Conservation (phyloP, 2,329 filamentous ascomycete genomes). For the Hypoxylon sp. region DNA sequence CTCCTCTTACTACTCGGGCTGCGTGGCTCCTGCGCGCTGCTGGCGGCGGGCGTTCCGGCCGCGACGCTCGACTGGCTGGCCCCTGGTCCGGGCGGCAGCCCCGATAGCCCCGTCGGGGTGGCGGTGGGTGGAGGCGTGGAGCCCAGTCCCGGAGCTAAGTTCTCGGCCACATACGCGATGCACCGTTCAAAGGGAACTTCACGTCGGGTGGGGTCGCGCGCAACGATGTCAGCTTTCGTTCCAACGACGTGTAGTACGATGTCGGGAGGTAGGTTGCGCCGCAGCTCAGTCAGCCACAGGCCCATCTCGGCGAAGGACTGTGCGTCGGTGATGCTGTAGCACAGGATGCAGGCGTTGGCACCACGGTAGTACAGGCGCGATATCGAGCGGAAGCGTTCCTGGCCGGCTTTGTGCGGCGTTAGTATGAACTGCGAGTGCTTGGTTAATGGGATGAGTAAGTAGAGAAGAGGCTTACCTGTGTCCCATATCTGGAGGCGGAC, state of each 20-base stretch:
- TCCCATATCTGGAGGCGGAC: constrained; percentile 98
- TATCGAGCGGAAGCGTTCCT: constrained; percentile 95
- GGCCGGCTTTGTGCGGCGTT: constrained; percentile 70
- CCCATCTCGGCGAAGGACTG: constrained; percentile 92
- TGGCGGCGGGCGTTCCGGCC: constrained; percentile 53
- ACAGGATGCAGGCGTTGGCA: constrained; percentile 92
- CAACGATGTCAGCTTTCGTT: constrained; percentile 91
- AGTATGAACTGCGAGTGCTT: constrained; percentile 27
- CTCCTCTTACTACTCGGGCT: constrained; percentile 74
- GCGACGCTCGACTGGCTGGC: constrained; percentile 48
- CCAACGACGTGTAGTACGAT: constrained; percentile 95
- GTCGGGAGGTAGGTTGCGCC: constrained; percentile 80
- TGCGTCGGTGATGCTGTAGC: constrained; percentile 92
- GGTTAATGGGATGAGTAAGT: neutral
- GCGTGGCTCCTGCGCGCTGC: constrained; percentile 61
- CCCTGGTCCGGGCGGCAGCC: constrained; percentile 47
- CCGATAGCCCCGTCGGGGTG: constrained; percentile 53
- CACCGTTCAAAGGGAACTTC: constrained; percentile 95
- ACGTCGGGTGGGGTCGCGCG: constrained; percentile 80
- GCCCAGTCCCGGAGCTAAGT: constrained; percentile 79
- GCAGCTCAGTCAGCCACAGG: constrained; percentile 87
- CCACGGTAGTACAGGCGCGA: constrained; percentile 96
- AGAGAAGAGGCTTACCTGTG: constrained; percentile 67
- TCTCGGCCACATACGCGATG: constrained; percentile 94
- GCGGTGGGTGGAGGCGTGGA: constrained; percentile 77